Conservation (phyloP, 225 moss, liverwort and hornwort genomes). For the Takakia lepidozioides region DNA sequence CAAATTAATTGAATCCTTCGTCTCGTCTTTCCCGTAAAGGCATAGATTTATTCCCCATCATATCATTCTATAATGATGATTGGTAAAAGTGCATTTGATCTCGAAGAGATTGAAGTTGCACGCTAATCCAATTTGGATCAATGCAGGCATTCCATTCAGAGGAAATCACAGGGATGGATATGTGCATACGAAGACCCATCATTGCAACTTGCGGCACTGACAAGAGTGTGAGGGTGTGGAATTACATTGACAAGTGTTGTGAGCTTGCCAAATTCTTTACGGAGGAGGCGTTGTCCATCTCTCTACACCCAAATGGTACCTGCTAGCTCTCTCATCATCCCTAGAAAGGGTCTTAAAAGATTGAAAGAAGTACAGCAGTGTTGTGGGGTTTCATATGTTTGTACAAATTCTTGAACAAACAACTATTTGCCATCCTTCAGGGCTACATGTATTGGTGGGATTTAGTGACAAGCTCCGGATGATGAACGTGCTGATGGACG, state of each 20-base stretch:
- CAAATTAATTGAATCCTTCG: no score
- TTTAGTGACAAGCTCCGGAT: slow-evolving; percentile 82
- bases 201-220: slow-evolving; percentile 77
- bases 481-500: slow-evolving; percentile 74
- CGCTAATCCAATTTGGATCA: background rate
- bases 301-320: slow-evolving; percentile 89
- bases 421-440: slow-evolving; percentile 31
- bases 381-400: no score
- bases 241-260: slow-evolving; percentile 55
- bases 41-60: no score
- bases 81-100: no score
- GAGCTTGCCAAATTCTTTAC: slow-evolving; percentile 59
- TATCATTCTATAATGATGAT: no score
- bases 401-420: no score
- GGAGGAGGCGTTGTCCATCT: slow-evolving; percentile 76
- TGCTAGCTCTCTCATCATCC: no score
- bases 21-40: no score
- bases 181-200: slow-evolving; percentile 64
- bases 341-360: no score
- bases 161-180: slow-evolving; percentile 72
- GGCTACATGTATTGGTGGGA: slow-evolving; percentile 71
- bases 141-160: slow-evolving; percentile 78
- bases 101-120: no score
- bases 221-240: slow-evolving; percentile 74
- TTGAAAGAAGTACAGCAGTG: no score